These are phyloP conservation scores for Thielaviopsis musarum DNA, from an alignment of 2,329 filamentous ascomycete genomes.

Conservation along the genomic window DNA sequence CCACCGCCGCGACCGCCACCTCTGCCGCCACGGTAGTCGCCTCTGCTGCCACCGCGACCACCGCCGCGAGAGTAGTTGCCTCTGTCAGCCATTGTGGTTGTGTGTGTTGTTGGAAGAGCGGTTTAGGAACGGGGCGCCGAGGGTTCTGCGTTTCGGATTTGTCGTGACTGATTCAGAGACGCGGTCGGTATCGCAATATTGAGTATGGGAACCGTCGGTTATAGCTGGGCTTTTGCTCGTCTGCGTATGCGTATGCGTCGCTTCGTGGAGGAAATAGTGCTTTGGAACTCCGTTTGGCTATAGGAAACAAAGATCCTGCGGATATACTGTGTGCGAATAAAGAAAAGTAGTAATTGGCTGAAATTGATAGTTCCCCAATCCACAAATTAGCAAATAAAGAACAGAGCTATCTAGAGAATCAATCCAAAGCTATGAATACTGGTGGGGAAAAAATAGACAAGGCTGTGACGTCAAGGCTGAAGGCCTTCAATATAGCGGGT, in stretches of 20 bases:
- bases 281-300: too few relatives aligned
- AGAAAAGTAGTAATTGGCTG: neutral
- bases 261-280: too few relatives aligned
- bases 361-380: neutral
- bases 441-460: constrained; percentile 1
- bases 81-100: constrained; percentile 11
- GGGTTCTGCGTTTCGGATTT: too few relatives aligned
- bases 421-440: neutral
- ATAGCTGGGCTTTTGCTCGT: too few relatives aligned
- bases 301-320: too few relatives aligned
- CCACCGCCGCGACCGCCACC: constrained; percentile 30
- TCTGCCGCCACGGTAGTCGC: constrained; percentile 24
- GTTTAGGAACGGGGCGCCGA: too few relatives aligned
- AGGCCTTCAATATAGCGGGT: neutral
- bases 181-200: too few relatives aligned
- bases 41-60: constrained; percentile 25
- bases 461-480: constrained; percentile 13
- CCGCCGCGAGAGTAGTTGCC: constrained; percentile 25
- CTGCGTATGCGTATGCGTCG: too few relatives aligned
- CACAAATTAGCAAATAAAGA: too few relatives aligned
- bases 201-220: too few relatives aligned
- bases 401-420: neutral
- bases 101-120: neutral
- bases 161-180: too few relatives aligned
- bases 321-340: too few relatives aligned